Conservation (phyloP, 176 grass and related monocot genomes). For the Oryza meridionalis region DNA sequence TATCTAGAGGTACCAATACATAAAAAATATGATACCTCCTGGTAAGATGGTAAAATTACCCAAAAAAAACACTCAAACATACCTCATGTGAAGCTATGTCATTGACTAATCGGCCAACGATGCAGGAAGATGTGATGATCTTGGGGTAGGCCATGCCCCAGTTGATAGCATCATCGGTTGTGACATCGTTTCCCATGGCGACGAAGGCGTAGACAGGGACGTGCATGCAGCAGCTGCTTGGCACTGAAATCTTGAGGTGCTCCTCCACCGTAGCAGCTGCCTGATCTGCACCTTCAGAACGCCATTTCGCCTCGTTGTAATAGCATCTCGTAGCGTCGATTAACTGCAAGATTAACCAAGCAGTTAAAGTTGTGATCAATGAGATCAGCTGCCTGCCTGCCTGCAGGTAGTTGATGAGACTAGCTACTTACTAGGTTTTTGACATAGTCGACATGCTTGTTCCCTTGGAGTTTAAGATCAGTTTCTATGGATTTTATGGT, state of each 20-base stretch:
- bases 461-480: conserved; percentile 21
- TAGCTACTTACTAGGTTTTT: conserved; percentile 12
- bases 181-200: background rate
- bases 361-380: background rate
- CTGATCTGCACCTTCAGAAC: background rate
- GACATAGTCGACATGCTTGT: conserved; percentile 14
- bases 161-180: background rate
- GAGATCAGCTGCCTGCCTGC: background rate
- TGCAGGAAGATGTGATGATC: background rate
- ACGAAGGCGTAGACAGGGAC: background rate
- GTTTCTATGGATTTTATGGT: conserved; percentile 19
- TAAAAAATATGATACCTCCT: too few relatives aligned
- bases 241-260: background rate
- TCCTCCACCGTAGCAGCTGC: background rate
- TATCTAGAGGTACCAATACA: too few relatives aligned
- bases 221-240: background rate
- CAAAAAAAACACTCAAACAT: too few relatives aligned
- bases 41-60: too few relatives aligned
- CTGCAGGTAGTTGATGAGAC: too few relatives aligned
- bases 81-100: conserved; percentile 30
- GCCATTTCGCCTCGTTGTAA: background rate
- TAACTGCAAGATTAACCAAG: background rate
- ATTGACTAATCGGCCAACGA: conserved; percentile 12
- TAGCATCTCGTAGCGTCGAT: background rate
- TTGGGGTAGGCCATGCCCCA: background rate